Evolutionary conservation across 140 eudicot genomes (phyloP), one percentile per base, ranked within the genome.

Genomic region (Senecio squalidus): DNA sequence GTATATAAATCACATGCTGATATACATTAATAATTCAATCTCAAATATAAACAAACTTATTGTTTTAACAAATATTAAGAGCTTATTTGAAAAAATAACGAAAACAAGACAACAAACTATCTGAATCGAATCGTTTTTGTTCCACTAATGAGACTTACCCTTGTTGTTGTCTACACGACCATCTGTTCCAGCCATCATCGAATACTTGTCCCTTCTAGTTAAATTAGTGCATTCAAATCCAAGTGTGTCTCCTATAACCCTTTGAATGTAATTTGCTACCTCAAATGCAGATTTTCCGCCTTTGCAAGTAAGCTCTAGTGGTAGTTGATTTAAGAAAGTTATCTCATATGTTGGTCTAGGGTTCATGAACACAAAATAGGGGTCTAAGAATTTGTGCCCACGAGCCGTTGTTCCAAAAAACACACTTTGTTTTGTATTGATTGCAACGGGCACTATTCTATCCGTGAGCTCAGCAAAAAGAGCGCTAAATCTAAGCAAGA

Each of bases 401-500:
- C 94, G 51, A 3, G 80, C 72, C 16, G 94, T 87, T 1, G 89
- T 80, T 44, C 88, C 96, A 44, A 74, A 76, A 23, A 87, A 87
- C 70, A 87, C 36, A 25, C 74, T 64, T 62, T 71, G 74, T 28
- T 76, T 80, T 5, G 73, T 64, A 22, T 66, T 66, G 0, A 87
- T 69, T 0, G 89, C 94, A 43, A 87, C 96, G 0, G 96, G 96
- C 20, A 87, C 96, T n/a, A 87, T 83, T 45, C 78, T 60, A 14
- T 87, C 89, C 0, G 82, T 78, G 10, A 87, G 64, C 52, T 87
- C 96, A 0, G 94, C 96, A 16, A 86, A 86, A 50, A 82, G 67
- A 3, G 87, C 73, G 15, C 93, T 83, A 60, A 86, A 86, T 56
- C 93, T 62, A 3, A 87, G 78, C 30, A 83, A 50, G 59, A 80